A percentile compares a stretch with the other conserved stretches of the same genome.
phyloP scores from a whole-genome alignment of 1,284 basidiomycete species.

The Hemileia vastatrix region DNA sequence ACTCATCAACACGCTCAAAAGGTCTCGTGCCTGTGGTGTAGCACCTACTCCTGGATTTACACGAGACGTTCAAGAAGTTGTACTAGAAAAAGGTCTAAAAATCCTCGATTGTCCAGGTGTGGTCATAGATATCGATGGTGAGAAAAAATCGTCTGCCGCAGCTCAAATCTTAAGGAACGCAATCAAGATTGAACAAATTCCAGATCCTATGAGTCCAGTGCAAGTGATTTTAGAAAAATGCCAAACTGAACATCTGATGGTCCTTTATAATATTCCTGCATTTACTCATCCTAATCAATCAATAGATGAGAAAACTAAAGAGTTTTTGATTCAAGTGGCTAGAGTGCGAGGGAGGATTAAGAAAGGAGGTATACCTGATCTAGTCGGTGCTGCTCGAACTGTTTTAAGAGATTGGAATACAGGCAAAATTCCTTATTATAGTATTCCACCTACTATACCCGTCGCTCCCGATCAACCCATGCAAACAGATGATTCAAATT shows the following conservation, averaged over 20 bases:
- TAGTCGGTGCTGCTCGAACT: constrained; percentile 68
- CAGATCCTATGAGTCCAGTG: constrained; percentile 79
- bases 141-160: constrained; percentile 52
- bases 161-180: constrained; percentile 80
- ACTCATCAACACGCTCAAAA: constrained; percentile 86
- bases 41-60: constrained; percentile 92
- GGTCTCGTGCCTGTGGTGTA: constrained; percentile 82
- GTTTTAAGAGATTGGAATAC: constrained; percentile 93
- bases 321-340: constrained; percentile 85
- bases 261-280: constrained; percentile 73
- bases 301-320: constrained; percentile 54
- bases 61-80: constrained; percentile 83
- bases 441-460: constrained; percentile 65
- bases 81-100: constrained; percentile 81
- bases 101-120: constrained; percentile 95
- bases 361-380: constrained; percentile 86
- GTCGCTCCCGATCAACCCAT: constrained; percentile 50
- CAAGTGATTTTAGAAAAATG: constrained; percentile 73
- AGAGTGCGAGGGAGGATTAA: constrained; percentile 71
- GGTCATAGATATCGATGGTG: constrained; percentile 56
- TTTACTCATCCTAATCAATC: constrained; percentile 46
- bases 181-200: constrained; percentile 79
- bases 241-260: constrained; percentile 58
- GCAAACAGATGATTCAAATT: constrained; percentile 56
- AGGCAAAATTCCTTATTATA: constrained; percentile 85